Evolutionary conservation across 345 rosid species (phyloP), one percentile per base, ranked within the genome.

Genomic region (Noccaea bulbosa): DNA sequence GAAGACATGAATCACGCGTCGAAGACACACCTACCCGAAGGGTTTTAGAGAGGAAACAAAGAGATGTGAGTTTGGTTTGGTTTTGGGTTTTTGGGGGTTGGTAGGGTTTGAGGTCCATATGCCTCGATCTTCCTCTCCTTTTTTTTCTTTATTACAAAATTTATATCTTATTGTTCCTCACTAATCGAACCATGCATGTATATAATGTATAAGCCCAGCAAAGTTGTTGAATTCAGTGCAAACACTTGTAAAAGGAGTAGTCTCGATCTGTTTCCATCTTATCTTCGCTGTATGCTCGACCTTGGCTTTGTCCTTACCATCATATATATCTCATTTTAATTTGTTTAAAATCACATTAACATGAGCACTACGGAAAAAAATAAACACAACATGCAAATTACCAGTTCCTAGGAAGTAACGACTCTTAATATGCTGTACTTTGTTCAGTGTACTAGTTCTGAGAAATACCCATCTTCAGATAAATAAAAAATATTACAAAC

Each of bases 161-260:
- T 12, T 4, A 1, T 74, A 1, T 74, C 12, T 22, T 52, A 34
- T 4, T 41, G 44, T 27, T 38, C 16, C 17, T 43, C 27, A 41
- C 7, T 24, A 52, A 52, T 74, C 41, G 38, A 59, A 68, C 58
- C 69, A 74, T 44, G 69, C 78, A 60, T 40, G 34, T 37, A 40
- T 22, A 35, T 34, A 62, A 11, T 39, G 33, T 51, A 44, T 47
- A 30, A 48, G 16, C 73, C 34, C 6, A 67, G 41, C 41, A 22
- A 68, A 75, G 78, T 37, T 55, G 51, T 75, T 69, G 79, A 38
- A 75, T 53, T 55, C 74, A 62, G 71, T 75, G 79, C 75, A 75
- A 75, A 69, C 74, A 75, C 70, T 75, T 75, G 75, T 62, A 66
- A 75, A 54, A 75, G 70, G 74, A 75, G 75, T 54, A 69, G 61